These are phyloP conservation scores for Aspergillus cejpii DNA, from an alignment of 2,329 filamentous ascomycete genomes.

Conservation along the genomic window DNA sequence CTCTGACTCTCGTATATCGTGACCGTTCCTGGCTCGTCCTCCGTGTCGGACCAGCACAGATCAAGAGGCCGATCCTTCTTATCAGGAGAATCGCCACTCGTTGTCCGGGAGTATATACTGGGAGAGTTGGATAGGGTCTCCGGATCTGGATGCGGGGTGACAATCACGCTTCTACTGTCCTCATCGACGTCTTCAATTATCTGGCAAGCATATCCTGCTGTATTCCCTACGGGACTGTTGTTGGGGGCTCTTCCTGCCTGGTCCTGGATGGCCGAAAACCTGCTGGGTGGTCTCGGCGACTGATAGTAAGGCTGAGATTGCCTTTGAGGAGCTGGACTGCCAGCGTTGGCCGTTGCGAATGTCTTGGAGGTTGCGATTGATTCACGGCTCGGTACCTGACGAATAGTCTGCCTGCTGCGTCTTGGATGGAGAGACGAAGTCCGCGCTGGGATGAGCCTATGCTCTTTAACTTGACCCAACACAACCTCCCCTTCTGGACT, in stretches of 20 bases:
- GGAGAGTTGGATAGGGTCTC: conserved; percentile 25
- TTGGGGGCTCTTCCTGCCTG: not conserved
- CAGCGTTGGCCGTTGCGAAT: conserved; percentile 26
- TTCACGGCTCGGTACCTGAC: conserved; percentile 27
- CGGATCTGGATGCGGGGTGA: conserved; percentile 5
- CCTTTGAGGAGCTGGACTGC: conserved; percentile 19
- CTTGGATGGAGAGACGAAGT: conserved; percentile 22
- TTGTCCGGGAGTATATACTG: conserved; percentile 41
- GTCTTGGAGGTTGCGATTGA: conserved; percentile 28
- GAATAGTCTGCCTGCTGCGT: conserved; percentile 25
- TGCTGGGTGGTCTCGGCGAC: not conserved
- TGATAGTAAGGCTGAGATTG: conserved; percentile 3
- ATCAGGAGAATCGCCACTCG: conserved; percentile 28
- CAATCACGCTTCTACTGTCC: conserved; percentile 18
- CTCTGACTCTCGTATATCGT: conserved; percentile 33
- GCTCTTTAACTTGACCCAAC: conserved; percentile 27
- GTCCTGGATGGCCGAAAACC: not conserved
- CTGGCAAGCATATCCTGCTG: not conserved
- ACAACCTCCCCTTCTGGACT: conserved; percentile 21
- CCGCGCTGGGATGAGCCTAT: conserved; percentile 26
- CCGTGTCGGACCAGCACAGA: conserved; percentile 4
- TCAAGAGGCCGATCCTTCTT: conserved; percentile 7
- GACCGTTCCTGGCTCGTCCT: conserved; percentile 31
- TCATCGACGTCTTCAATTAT: conserved; percentile 12
- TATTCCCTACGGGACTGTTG: not conserved